Conservation (phyloP, 2,329 filamentous ascomycete species). For the Metarhizium sp. region DNA sequence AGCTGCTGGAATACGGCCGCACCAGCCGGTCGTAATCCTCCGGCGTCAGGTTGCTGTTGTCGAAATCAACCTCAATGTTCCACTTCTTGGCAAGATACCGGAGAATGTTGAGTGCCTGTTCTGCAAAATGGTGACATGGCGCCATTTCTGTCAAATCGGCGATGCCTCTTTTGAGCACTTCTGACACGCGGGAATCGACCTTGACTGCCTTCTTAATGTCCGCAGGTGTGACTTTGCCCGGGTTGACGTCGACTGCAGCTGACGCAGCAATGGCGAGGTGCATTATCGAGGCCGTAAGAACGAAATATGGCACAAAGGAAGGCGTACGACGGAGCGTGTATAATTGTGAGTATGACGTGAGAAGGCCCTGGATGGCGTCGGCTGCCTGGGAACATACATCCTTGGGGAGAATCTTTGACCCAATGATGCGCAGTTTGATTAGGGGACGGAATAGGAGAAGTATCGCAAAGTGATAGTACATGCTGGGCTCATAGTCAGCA, state of each 20-base stretch:
- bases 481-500: conserved; percentile 28
- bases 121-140: conserved; percentile 50
- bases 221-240: conserved; percentile 5
- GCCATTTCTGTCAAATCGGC: conserved; percentile 51
- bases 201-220: conserved; percentile 24
- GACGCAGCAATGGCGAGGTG: conserved; percentile 44
- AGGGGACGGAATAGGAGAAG: conserved; percentile 65
- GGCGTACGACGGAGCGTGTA: conserved; percentile 50
- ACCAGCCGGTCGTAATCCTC: conserved; percentile 32
- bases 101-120: conserved; percentile 51
- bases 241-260: conserved; percentile 7
- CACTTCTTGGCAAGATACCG: conserved; percentile 49
- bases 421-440: conserved; percentile 54
- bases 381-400: conserved; percentile 57
- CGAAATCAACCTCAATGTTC: conserved; percentile 43
- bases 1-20: conserved; percentile 39
- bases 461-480: conserved; percentile 65
- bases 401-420: conserved; percentile 52
- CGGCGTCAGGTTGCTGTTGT: conserved; percentile 16
- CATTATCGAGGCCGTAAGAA: conserved; percentile 52
- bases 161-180: conserved; percentile 44
- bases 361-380: conserved; percentile 47
- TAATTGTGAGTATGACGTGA: conserved; percentile 47
- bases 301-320: conserved; percentile 53
- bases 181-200: conserved; percentile 29